Base-by-base conservation (phyloP, 805 yeast genomes). In the Tetrapisispora iriomotensis region DNA sequence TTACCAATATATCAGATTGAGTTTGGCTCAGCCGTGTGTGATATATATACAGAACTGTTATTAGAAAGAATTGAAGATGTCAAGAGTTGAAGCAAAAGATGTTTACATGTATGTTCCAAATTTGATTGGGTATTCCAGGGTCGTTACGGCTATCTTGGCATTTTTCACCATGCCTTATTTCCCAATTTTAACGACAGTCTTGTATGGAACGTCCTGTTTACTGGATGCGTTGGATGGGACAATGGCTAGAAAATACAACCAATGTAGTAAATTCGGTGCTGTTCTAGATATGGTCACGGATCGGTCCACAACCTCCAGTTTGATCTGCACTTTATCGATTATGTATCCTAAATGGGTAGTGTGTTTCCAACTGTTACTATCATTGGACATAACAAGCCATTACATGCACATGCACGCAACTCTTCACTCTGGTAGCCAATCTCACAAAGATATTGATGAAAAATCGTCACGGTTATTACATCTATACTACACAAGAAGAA, bases 401-500 rank as follows among this genome's bases (percentile, higher is more conserved):
- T 92, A 92, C 66, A 84, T 92, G 84, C 98, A 92, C 67, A 92
- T 92, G 98, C 87, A 88, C 61, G 95, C 97, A 32, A 82, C 85
- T 66, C 67, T 88, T 51, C 71, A 79, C 38, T 67, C 77, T 28
- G 97, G 97, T 14, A 77, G 82, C 3, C 58, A 73, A 8, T 76
- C 88, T 31, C 99, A 92, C 65, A 92, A 92, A 68, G 74, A 75
- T 47, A 82, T 92, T 39, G 81, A 76, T 40, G 71, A 76, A 51
- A 77, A 79, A 48, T 71, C 78, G 24, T 79, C 83, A 46, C 72
- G 77, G 69, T 68, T 92, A 41, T 70, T 92, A 57, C 75, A 79
- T 49, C 70, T 90, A 47, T 92, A 92, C 70, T 92, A 92, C 66
- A 83, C 86, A 43, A 82, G 84, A 68, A 75, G 86, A 54, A 74